Evolutionary conservation across 768 basidiomycete genomes (phyloP).

Genomic region (Tulasnella sp.): DNA sequence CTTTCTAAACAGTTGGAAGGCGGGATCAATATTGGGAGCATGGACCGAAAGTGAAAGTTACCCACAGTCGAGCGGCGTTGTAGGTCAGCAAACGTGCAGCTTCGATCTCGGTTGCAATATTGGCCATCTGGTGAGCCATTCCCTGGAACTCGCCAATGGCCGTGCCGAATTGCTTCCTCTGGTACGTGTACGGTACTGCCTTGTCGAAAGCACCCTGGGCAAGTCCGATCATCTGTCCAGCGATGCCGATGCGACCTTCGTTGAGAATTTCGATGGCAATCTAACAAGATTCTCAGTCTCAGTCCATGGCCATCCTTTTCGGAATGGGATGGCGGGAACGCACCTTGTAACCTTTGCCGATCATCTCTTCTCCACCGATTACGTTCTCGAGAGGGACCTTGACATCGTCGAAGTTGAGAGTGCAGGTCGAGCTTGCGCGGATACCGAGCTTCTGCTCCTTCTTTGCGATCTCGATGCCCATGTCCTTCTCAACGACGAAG

Average conservation of each 20-base stretch:
- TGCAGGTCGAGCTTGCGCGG: conserved; percentile 91
- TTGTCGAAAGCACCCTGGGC: conserved; percentile 97
- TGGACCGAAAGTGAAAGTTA: not conserved
- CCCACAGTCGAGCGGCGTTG: conserved; percentile 28
- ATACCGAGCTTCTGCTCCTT: conserved; percentile 53
- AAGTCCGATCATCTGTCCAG: conserved; percentile 97
- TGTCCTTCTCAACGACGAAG: conserved; percentile 92
- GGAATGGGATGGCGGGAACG: not conserved
- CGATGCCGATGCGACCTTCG: conserved; percentile 87
- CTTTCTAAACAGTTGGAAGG: conserved; percentile 44
- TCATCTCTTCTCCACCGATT: conserved; percentile 65
- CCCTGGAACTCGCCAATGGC: conserved; percentile 92
- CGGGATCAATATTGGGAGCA: not conserved
- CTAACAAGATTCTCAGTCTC: conserved; percentile 38
- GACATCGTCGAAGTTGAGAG: conserved; percentile 81
- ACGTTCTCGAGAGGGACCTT: conserved; percentile 81
- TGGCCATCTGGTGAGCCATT: conserved; percentile 91
- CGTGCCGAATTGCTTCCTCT: conserved; percentile 92
- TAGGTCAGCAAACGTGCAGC: conserved; percentile 87
- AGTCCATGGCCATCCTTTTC: not conserved
- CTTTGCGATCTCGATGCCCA: conserved; percentile 70
- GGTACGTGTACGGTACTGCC: conserved; percentile 90
- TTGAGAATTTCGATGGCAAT: conserved; percentile 82
- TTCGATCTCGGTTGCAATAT: conserved; percentile 86
- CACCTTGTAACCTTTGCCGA: conserved; percentile 87